phyloP scores from a whole-genome alignment of 768 basidiomycete genomes.

The Psilocybe subaeruginosa region DNA sequence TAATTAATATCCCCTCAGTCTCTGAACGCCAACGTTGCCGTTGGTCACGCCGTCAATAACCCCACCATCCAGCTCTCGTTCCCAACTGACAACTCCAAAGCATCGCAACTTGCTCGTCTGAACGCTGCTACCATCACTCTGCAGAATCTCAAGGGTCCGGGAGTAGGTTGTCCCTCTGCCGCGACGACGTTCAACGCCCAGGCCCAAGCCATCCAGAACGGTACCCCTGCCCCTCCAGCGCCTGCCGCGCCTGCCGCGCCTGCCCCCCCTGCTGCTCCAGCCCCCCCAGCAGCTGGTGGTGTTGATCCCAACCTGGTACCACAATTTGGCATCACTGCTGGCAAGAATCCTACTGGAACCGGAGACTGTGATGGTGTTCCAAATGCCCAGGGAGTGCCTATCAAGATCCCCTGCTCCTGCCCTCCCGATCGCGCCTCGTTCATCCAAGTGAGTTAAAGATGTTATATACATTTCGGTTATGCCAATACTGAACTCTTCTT shows the following conservation, averaged over 20 bases:
- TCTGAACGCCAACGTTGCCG: constrained; percentile 51
- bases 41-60: constrained; percentile 69
- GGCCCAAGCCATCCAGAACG: constrained; percentile 37
- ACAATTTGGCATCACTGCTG: constrained; percentile 55
- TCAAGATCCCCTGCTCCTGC: constrained; percentile 63
- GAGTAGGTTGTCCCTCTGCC: constrained; percentile 67
- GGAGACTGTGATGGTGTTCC: constrained; percentile 73
- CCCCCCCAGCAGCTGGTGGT: constrained; percentile 31
- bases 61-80: constrained; percentile 60
- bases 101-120: constrained; percentile 58
- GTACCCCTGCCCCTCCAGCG: constrained; percentile 29
- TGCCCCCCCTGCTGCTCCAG: constrained; percentile 12
- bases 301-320: constrained; percentile 61
- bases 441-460: constrained; percentile 13
- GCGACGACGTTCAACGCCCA: constrained; percentile 63
- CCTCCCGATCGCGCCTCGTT: constrained; percentile 21
- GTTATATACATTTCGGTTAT: too few species aligned
- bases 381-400: constrained; percentile 52
- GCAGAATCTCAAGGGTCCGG: constrained; percentile 72
- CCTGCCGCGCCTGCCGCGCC: constrained; percentile 23
- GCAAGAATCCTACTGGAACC: constrained; percentile 66
- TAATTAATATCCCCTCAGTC: background rate
- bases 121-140: constrained; percentile 63
- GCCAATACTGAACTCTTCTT: too few species aligned
- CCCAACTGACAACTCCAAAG: constrained; percentile 59